phyloP scores from a whole-genome alignment of 2,329 filamentous ascomycete genomes.

The Hypoxylon sp. region DNA sequence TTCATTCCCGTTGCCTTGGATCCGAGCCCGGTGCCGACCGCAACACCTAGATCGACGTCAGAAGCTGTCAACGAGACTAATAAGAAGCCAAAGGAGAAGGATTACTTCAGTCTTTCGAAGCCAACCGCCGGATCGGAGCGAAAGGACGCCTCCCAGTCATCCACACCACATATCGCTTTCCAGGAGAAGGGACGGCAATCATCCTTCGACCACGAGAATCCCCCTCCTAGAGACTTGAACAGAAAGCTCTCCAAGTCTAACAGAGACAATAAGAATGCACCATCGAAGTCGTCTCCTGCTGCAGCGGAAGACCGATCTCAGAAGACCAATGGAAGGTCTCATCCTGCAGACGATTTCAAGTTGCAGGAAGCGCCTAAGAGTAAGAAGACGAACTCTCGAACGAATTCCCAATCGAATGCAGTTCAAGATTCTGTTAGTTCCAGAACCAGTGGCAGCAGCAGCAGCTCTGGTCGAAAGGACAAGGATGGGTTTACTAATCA shows the following conservation, averaged over 20 bases:
- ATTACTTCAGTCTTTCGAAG: conserved; percentile 69
- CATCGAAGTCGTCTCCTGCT: conserved; percentile 50
- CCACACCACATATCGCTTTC: conserved; percentile 91
- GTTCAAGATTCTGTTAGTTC: conserved; percentile 56
- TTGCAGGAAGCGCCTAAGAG: conserved; percentile 84
- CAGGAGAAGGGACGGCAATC: conserved; percentile 82
- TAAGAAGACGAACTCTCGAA: conserved; percentile 62
- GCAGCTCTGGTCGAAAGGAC: conserved; percentile 56
- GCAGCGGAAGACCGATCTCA: conserved; percentile 57
- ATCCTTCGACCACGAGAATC: conserved; percentile 71
- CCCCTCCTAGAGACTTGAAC: conserved; percentile 63
- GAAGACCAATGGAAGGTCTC: conserved; percentile 56
- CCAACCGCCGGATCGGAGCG: conserved; percentile 58
- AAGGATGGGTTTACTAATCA: conserved; percentile 50
- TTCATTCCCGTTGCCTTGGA: conserved; percentile 83
- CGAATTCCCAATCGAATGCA: conserved; percentile 60
- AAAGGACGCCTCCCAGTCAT: conserved; percentile 64
- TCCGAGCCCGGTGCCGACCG: conserved; percentile 70
- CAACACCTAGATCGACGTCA: conserved; percentile 67
- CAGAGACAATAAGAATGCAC: conserved; percentile 53
- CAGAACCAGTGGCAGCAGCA: conserved; percentile 56
- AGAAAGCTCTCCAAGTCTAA: conserved; percentile 64
- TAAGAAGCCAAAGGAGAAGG: conserved; percentile 65
- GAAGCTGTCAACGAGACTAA: conserved; percentile 61
- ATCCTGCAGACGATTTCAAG: conserved; percentile 74